A percentile compares a stretch with the other conserved stretches of the same genome.
phyloP scores from a whole-genome alignment of 192 early-diverging fungal genomes.

The Dissophora ornata region DNA sequence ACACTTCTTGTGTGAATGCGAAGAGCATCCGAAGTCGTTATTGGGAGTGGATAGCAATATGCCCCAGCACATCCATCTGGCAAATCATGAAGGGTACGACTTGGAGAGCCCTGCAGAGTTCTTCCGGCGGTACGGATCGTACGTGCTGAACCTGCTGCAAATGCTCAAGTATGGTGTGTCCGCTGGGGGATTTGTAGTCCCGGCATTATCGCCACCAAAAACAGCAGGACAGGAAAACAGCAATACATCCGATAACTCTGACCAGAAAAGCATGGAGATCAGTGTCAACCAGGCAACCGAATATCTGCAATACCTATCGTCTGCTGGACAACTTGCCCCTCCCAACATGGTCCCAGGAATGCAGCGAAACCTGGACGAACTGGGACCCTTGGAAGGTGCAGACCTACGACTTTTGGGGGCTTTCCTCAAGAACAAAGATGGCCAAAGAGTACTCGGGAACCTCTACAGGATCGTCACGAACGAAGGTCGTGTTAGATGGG shows the following conservation, averaged over 20 bases:
- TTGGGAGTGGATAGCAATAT: background rate
- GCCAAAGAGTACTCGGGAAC: slow-evolving; percentile 10
- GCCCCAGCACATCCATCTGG: slow-evolving; percentile 33
- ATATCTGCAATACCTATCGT: background rate
- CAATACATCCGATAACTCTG: too few species aligned
- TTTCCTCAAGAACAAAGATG: slow-evolving; percentile 14
- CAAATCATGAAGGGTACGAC: slow-evolving; percentile 32
- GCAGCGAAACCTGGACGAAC: background rate
- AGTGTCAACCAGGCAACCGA: slow-evolving; percentile 4
- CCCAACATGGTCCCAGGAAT: too few species aligned
- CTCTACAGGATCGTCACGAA: slow-evolving; percentile 21
- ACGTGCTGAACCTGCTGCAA: slow-evolving; percentile 20
- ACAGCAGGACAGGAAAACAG: background rate
- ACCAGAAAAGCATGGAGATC: background rate
- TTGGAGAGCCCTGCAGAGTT: slow-evolving; percentile 27
- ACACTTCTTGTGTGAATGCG: slow-evolving; percentile 37
- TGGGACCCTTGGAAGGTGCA: slow-evolving; percentile 6
- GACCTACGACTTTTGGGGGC: slow-evolving; percentile 11
- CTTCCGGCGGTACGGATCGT: slow-evolving; percentile 18
- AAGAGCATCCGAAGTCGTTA: slow-evolving; percentile 12
- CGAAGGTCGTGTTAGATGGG: slow-evolving; percentile 30
- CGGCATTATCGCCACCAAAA: background rate
- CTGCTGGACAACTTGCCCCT: too few species aligned
- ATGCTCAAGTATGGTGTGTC: slow-evolving; percentile 36
- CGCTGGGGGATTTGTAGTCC: slow-evolving; percentile 20